phyloP scores from a whole-genome alignment of 2,329 filamentous ascomycete genomes.

The Botrytis paeoniae region DNA sequence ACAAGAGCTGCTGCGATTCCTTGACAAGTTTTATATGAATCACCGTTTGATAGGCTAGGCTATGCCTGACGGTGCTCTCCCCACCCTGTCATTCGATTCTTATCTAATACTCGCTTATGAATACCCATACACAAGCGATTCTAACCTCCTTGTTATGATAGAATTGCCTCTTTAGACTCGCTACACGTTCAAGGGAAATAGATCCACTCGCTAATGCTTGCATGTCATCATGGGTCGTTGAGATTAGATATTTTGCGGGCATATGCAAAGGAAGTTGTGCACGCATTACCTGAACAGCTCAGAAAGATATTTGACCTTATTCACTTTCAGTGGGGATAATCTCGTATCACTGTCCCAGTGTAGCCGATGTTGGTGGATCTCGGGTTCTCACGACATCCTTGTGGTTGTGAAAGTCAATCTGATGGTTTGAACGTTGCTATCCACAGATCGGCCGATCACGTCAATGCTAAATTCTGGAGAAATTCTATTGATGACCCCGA shows the following conservation, averaged over 20 bases:
- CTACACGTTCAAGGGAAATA: background rate
- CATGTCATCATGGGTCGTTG: background rate
- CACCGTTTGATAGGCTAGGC: background rate
- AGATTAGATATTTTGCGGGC: background rate
- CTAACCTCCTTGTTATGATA: background rate
- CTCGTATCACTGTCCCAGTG: background rate
- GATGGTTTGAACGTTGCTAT: background rate
- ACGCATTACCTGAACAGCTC: background rate
- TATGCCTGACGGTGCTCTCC: background rate
- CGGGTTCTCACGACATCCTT: background rate
- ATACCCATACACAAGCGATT: background rate
- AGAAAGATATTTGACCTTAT: no score
- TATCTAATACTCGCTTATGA: background rate
- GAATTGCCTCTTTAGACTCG: background rate
- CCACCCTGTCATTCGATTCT: background rate
- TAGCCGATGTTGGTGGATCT: background rate
- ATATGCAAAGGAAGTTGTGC: background rate
- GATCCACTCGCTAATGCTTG: background rate
- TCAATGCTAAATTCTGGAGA: background rate
- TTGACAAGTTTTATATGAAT: background rate
- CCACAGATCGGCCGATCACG: background rate
- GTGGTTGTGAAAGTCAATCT: background rate
- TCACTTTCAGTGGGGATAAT: background rate
- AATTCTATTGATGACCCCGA: background rate
- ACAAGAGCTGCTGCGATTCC: background rate